Base-by-base conservation (phyloP, 1,139 yeast species). In the Taiozyma sp. region DNA sequence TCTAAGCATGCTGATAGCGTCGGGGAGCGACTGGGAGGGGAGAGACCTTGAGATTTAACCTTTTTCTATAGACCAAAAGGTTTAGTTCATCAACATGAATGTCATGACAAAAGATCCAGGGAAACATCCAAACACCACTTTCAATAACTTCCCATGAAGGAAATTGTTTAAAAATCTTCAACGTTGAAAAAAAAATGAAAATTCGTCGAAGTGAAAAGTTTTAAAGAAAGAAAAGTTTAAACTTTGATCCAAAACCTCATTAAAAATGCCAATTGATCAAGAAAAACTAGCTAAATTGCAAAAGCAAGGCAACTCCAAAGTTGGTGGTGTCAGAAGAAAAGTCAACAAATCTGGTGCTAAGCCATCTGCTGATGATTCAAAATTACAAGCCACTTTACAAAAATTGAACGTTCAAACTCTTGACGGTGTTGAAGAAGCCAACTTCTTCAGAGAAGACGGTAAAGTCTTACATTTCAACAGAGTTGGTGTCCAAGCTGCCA, bases 381-480 rank as follows among this genome's bases (percentile, higher is more conserved):
- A 91, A 76, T 81, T 93, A 74, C 93, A 90, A 75, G 89, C 86
- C 64, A 83, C 96, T 65, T 80, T 93, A 73, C 87, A 85, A 72
- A 92, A 92, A 78, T 78, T 93, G 72, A 86, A 88, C 74, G 96
- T 93, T 62, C 89, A 87, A 73, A 87, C 91, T 66, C 78, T 93
- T 65, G 92, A 87, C 63, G 90, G 87, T 66, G 85, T 93, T 65
- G 96, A 90, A 71, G 97, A 92, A 78, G 98, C 96, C 70, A 93
- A 92, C 83, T 89, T 93, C 81, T 92, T 93, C 87, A 87, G 80
- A 75, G 96, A 91, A 62, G 97, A 92, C 73, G 97, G 98, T 69
- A 87, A 85, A 71, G 97, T 93, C 61, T 79, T 92, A 74, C 97
- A 92, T 79, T 91, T 93, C 82, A 84, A 87, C 80, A 85, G 93